Evolutionary conservation across 306 rosid genomes (phyloP), one percentile per base, ranked within the genome.

Genomic region (Medicago ruthenica): DNA sequence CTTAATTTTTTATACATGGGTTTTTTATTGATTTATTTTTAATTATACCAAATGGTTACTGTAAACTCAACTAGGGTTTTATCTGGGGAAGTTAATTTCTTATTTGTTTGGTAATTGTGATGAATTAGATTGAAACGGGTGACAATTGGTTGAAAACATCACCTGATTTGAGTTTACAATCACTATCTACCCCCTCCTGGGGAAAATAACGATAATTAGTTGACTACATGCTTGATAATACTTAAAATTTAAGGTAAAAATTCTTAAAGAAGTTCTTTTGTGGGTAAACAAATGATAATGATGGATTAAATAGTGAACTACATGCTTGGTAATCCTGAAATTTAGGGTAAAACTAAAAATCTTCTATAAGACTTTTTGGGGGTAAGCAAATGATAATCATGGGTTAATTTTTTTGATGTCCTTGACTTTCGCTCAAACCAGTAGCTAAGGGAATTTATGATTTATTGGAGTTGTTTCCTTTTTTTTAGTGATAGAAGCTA

Each of bases 51-150:
- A 44, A 53, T 60, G 17, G 62, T 63, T 15, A 42, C 48, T 60
- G 44, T 39, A 60, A 67, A 6, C 40, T 76, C 20, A 1, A 42
- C 48, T 10, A 12, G 9, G 62, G 34, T 42, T 77, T 17, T 59
- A 22, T 48, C 72, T 48, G 41, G 69, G 50, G 68, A 65, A 44
- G 45, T 36, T 7, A 2, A 6, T 24, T 60, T 42, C 18, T 21
- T 40, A 7, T 79, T 24, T 15, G 2, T 8, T 12, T 47, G 16
- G 73, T 41, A 22, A 21, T 7, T 13, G 55, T n/a, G 42, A n/a
- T 42, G 58, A 44, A 34, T 64, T 47, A 45, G 80, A 15, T 59
- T 24, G 63, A 76, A 73, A 76, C 15, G 13, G 17, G 20, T 37
- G 41, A 58, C 48, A 27, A 45, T 58, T 14, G 81, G 58, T 21